Evolutionary conservation across 2,329 filamentous ascomycete species (phyloP).

Genomic region (Zymoseptoria ardabiliae): DNA sequence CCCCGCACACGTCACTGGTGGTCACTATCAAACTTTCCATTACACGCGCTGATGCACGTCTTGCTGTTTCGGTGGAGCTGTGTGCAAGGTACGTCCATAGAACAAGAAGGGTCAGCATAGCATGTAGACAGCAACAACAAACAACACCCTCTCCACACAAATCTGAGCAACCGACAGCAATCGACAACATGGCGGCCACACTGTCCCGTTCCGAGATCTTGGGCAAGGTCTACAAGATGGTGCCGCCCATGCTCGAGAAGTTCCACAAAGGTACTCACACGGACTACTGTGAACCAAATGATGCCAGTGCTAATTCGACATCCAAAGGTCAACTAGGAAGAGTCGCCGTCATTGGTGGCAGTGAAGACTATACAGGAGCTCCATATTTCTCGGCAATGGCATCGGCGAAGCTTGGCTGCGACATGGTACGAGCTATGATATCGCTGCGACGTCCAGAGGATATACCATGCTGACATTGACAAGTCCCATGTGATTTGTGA

Average conservation of each 20-base stretch:
- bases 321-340: conserved; percentile 75
- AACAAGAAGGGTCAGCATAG: not conserved
- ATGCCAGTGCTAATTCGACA: not conserved
- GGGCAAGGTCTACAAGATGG: conserved; percentile 74
- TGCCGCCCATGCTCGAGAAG: conserved; percentile 88
- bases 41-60: not conserved
- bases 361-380: conserved; percentile 91
- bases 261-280: conserved; percentile 77
- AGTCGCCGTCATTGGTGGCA: conserved; percentile 89
- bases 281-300: not conserved
- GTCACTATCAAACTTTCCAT: not conserved
- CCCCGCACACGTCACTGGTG: not conserved
- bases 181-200: conserved; percentile 40
- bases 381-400: conserved; percentile 98
- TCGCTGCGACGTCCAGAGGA: not conserved
- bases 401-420: conserved; percentile 79
- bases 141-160: not conserved
- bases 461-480: not conserved
- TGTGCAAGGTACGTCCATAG: not conserved
- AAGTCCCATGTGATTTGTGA: conserved; percentile 95
- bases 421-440: conserved; percentile 58
- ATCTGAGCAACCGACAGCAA: not conserved
- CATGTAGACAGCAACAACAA: not conserved
- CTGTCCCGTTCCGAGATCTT: conserved; percentile 65
- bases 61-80: not conserved